Evolutionary conservation across 139 green algal genomes (phyloP).

Genomic region (Coelastrella sp.): DNA sequence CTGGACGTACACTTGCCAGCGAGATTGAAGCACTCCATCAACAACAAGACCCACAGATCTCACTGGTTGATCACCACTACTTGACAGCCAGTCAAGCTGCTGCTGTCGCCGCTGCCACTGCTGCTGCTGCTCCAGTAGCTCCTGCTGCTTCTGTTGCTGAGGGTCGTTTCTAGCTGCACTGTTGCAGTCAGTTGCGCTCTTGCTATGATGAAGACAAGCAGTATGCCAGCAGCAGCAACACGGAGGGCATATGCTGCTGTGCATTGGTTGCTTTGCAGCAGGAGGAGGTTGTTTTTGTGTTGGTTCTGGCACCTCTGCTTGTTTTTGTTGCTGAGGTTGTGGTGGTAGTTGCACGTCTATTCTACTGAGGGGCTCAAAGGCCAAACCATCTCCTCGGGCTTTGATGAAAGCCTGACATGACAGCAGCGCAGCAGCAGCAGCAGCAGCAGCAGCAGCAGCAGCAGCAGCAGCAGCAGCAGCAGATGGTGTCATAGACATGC

Average conservation of each 20-base stretch:
- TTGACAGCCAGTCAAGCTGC: background rate
- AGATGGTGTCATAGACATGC: background rate
- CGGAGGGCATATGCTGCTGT: background rate
- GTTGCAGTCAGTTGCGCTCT: too few relatives aligned
- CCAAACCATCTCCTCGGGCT: slow-evolving; percentile 81
- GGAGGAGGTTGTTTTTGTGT: too few relatives aligned
- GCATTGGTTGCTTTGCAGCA: too few relatives aligned
- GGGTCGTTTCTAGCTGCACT: too few relatives aligned
- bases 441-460: background rate
- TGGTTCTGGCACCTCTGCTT: too few relatives aligned
- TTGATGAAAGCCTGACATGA: slow-evolving; percentile 83
- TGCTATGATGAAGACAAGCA: too few relatives aligned
- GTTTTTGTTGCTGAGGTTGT: too few relatives aligned
- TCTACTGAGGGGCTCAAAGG: slow-evolving; percentile 69
- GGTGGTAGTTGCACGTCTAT: slow-evolving; percentile 64
- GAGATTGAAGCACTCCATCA: slow-evolving; percentile 41
- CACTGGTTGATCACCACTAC: slow-evolving; percentile 39
- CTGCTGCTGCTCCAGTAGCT: background rate
- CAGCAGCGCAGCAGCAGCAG: background rate
- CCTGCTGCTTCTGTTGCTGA: background rate
- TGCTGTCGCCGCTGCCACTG: slow-evolving; percentile 16
- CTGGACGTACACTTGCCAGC: slow-evolving; percentile 71
- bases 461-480: background rate
- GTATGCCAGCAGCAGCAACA: background rate
- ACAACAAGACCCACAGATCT: slow-evolving; percentile 12